phyloP scores from a whole-genome alignment of 148 eudicot species.

The Vaccinium corymbosum region DNA sequence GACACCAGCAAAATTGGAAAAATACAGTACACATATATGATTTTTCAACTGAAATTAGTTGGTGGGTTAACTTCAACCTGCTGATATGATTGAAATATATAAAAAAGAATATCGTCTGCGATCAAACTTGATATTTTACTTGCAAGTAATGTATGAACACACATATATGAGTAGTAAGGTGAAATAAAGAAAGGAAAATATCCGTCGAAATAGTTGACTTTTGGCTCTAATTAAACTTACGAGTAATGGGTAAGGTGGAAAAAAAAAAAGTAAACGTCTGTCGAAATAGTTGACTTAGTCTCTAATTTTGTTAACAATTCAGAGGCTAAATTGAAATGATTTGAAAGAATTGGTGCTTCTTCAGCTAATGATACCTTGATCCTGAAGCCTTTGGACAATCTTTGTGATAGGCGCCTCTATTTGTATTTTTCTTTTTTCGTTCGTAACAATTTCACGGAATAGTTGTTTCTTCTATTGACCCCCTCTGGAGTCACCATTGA shows the following conservation, averaged over 20 bases:
- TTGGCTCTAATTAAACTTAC: background rate
- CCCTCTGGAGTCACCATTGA: background rate
- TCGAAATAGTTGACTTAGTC: too few relatives aligned
- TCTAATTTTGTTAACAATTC: too few relatives aligned
- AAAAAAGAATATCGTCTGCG: background rate
- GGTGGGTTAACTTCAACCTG: background rate
- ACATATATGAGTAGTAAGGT: background rate
- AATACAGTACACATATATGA: background rate
- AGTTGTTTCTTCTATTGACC: background rate
- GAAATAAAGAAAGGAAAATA: background rate
- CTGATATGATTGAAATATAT: background rate
- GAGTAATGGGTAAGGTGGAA: too few relatives aligned
- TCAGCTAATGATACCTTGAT: background rate
- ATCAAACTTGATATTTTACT: background rate
- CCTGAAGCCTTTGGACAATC: background rate
- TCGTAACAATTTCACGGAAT: background rate
- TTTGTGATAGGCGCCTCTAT: background rate
- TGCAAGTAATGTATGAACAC: background rate
- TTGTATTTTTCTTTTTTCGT: background rate
- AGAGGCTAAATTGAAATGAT: background rate
- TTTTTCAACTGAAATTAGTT: background rate
- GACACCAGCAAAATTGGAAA: background rate
- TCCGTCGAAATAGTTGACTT: background rate
- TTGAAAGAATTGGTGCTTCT: background rate
- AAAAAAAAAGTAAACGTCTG: too few relatives aligned